Base-by-base conservation (phyloP, 2,329 filamentous ascomycete genomes). In the Neofusicoccum sp. region DNA sequence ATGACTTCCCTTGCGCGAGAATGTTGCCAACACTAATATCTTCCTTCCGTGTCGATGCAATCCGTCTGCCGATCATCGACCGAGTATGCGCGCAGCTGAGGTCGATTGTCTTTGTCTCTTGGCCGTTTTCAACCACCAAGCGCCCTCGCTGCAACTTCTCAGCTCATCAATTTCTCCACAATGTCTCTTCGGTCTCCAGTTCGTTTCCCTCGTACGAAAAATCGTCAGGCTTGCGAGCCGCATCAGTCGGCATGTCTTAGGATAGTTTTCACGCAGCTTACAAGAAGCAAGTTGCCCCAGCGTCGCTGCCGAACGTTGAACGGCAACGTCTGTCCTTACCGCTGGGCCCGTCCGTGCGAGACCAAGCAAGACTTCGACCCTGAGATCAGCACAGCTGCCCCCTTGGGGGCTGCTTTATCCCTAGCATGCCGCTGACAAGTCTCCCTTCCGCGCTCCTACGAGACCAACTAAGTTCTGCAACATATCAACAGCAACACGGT, bases 61-160 rank as follows among this genome's bases (percentile, higher is more conserved):
- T 5, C 11, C 9, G 30, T 8, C 28, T 30, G 47, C 9, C 31
- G 53, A 57, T 33, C 24, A 30, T 57, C n/a, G 28, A n/a, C 11
- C 20, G 53, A 11, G 16, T 12, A 41, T 41, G 49, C 53, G 38
- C 26, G 53, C 53, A 44, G 54, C n/a, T 16, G 8, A 9, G 16
- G 30, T 31, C 38, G 30, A 20, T 30, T 44, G 28, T n/a, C 58
- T 60, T 60, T 60, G 58, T 60, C 40, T 24, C 6, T 44, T 45
- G 34, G 58, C 58, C 58, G 58, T 60, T 60, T 60, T 60, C 58
- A 54, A 60, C 47, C 47, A 60, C 38, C 48, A 54, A 60, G 47
- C 36, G 34, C 31, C n/a, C 30, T 9, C 47, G n/a, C 38, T 30
- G 30, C 26, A 16, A 26, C 34, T 8, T 11, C 14, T 8, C 51